Percentiles rank a stretch among this genome's conserved stretches.
phyloP scores from a whole-genome alignment of 768 basidiomycete genomes.

The Kwoniella sp. region DNA sequence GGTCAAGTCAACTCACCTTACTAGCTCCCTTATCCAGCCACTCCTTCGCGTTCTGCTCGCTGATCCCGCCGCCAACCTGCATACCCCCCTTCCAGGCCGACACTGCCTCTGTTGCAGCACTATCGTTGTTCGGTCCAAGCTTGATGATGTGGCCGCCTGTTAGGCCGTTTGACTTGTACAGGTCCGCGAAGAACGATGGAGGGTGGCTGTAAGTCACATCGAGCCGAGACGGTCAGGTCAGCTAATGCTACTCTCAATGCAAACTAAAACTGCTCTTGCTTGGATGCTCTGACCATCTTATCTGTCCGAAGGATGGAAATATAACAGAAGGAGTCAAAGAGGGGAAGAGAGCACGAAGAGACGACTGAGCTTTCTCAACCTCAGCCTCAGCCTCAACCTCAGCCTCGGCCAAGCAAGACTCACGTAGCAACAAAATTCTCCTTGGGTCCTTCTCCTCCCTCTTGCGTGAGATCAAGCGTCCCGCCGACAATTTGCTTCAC shows the following conservation, averaged over 20 bases:
- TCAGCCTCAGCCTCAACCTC: too few relatives aligned
- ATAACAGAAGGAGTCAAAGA: background rate
- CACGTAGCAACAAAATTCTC: slow-evolving; percentile 85
- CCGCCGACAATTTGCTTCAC: slow-evolving; percentile 99
- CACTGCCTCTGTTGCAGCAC: slow-evolving; percentile 82
- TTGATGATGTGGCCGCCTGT: slow-evolving; percentile 95
- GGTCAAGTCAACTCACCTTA: slow-evolving; percentile 68
- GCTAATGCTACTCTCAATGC: background rate
- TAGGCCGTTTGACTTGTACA: slow-evolving; percentile 72
- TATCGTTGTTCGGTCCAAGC: slow-evolving; percentile 85
- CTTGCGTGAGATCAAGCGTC: slow-evolving; percentile 66
- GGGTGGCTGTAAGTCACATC: slow-evolving; percentile 69
- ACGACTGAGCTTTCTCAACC: too few relatives aligned
- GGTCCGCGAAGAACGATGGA: slow-evolving; percentile 73
- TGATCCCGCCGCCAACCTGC: slow-evolving; percentile 94
- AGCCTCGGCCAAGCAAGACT: slow-evolving; percentile 44
- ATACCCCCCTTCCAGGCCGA: slow-evolving; percentile 84
- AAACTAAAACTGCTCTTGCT: too few relatives aligned
- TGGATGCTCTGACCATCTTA: background rate
- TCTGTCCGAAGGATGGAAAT: background rate
- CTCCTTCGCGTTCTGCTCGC: slow-evolving; percentile 70
- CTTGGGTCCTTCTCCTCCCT: slow-evolving; percentile 64
- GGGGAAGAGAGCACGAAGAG: too few relatives aligned
- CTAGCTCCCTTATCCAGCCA: slow-evolving; percentile 90
- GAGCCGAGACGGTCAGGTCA: slow-evolving; percentile 2